Conservation (phyloP, 192 early-diverging fungal genomes). For the Rhizoclosmatium globosum region DNA sequence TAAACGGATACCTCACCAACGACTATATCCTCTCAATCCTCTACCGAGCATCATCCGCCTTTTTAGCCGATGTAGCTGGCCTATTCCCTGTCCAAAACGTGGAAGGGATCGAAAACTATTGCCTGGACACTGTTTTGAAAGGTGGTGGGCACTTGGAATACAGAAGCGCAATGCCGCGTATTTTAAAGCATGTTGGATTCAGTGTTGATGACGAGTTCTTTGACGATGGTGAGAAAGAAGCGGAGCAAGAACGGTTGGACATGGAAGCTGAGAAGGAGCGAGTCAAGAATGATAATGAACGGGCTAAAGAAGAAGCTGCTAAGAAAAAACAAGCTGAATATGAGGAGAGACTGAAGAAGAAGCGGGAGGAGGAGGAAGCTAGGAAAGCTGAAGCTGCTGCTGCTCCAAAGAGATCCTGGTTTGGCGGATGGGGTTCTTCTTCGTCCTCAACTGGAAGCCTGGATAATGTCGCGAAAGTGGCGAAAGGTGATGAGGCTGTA, state of each 20-base stretch:
- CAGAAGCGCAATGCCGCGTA: constrained; percentile 76
- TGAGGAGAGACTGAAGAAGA: constrained; percentile 4
- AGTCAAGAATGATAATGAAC: constrained; percentile 32
- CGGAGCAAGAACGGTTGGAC: constrained; percentile 58
- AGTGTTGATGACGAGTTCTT: constrained; percentile 78
- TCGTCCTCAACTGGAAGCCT: constrained; percentile 3
- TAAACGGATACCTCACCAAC: constrained; percentile 88
- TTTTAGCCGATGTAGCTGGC: constrained; percentile 82
- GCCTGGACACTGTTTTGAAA: constrained; percentile 79
- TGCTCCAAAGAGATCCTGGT: constrained; percentile 11
- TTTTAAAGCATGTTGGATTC: constrained; percentile 85
- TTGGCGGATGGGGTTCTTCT: not conserved
- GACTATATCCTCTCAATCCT: constrained; percentile 94
- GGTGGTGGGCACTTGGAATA: constrained; percentile 90
- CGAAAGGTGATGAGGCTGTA: not conserved
- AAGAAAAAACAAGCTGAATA: constrained; percentile 14
- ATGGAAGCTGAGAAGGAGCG: constrained; percentile 45
- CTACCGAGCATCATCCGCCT: constrained; percentile 81
- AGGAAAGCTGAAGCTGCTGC: constrained; percentile 21
- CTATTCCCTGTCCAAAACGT: constrained; percentile 80
- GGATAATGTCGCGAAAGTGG: not conserved
- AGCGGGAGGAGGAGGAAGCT: constrained; percentile 30
- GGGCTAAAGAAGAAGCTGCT: constrained; percentile 1
- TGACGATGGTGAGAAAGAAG: constrained; percentile 69
- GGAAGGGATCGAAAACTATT: constrained; percentile 82